Evolutionary conservation across 2,329 filamentous ascomycete genomes (phyloP), one percentile per base, ranked within the genome.

Genomic region (Cladobotryum protrusum): DNA sequence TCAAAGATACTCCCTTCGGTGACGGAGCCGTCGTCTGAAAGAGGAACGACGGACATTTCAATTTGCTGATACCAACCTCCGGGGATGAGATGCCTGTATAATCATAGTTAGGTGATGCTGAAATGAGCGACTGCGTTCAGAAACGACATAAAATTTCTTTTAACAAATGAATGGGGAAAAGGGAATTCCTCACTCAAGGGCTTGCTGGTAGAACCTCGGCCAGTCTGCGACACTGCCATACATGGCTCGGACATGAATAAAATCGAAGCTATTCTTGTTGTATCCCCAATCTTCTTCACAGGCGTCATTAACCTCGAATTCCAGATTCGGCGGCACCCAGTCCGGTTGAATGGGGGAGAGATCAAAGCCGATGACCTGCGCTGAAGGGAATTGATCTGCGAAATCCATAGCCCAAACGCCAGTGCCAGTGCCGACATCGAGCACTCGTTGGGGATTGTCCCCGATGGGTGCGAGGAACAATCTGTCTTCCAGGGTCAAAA

Each of bases 281-380:
- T 35, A 36, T 34, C 29, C 42, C 43, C 43, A 46, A 20, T 35
- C 32, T 11, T 64, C 59, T 15, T 67, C 63, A 39, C 71, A 68
- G 8, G 68, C 53, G 51, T 74, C 69, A 48, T 75, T 29, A 40
- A 75, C 61, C 29, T 72, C 69, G 54, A 79, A 79, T 8, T 63
- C 60, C 3, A 76, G 67, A 47, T 80, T 79, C 1, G 72, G 66
- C 2, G 76, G 75, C 3, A 76, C 71, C 43, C 15, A 46, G 15
- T 15, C 32, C 6, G 43, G 43, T 12, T 46, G 43, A 19, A 46
- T 46, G 34, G 43, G 43, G n/a, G 15, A 20, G 14, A 46, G 32
- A 24, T 46, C 43, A 36, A 46, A 18, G 7, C 43, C 43, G 14
- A 36, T 37, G 13, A 46, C 43, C n/a, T 46, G 17, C 29, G 42